phyloP scores from a whole-genome alignment of 1,139 yeast genomes.

The Pichia sp. region DNA sequence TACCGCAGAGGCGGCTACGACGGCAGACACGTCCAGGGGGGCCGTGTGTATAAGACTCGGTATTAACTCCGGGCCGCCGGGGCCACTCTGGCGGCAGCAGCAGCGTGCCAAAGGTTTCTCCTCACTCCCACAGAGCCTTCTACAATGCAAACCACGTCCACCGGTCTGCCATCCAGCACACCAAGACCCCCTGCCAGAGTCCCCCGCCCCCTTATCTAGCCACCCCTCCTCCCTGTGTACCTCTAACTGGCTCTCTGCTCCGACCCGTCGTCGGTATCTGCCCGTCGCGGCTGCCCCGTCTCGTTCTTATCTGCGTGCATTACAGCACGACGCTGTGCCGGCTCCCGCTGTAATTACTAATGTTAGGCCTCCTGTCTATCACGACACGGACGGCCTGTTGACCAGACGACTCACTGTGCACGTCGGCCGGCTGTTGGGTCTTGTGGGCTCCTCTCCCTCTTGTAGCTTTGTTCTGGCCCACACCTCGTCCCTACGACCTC shows the following conservation, averaged over 20 bases:
- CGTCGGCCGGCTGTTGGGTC: too few species aligned
- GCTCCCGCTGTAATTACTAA: neutral
- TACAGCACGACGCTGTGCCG: neutral
- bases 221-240: neutral
- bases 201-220: neutral
- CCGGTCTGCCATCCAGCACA: too few species aligned
- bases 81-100: too few species aligned
- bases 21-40: neutral
- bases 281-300: neutral
- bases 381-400: neutral
- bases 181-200: neutral
- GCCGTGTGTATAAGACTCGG: constrained; percentile 16
- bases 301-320: neutral
- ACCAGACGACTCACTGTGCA: too few species aligned
- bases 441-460: too few species aligned
- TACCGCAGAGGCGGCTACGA: neutral
- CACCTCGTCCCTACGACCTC: too few species aligned
- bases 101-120: too few species aligned
- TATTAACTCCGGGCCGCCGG: constrained; percentile 1
- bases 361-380: neutral
- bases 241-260: neutral
- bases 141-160: too few species aligned
- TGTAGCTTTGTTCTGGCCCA: too few species aligned
- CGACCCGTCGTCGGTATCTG: too few species aligned
- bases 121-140: too few species aligned